Conservation (phyloP, 2,329 filamentous ascomycete genomes). For the Sporothrix sp. region DNA sequence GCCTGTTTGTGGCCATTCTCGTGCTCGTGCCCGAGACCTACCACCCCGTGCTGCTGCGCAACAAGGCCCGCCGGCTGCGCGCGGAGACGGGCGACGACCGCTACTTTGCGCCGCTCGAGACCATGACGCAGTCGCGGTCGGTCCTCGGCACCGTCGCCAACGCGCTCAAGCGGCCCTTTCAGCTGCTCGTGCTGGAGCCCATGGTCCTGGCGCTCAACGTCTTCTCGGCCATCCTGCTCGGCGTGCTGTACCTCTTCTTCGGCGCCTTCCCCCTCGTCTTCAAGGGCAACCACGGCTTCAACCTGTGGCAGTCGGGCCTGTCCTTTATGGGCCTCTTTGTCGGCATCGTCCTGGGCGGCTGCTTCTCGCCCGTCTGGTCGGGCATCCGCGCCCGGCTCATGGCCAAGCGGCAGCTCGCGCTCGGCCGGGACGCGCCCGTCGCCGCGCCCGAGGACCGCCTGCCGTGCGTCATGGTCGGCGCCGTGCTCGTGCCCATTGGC, state of each 20-base stretch:
- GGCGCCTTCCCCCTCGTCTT: slow-evolving; percentile 81
- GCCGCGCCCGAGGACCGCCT: slow-evolving; percentile 83
- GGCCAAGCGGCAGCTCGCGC: slow-evolving; percentile 39
- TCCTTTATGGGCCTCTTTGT: slow-evolving; percentile 63
- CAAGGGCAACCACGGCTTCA: slow-evolving; percentile 61
- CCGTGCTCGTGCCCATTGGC: slow-evolving; percentile 65
- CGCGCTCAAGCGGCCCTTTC: slow-evolving; percentile 60
- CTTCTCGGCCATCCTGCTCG: slow-evolving; percentile 75
- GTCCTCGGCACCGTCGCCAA: slow-evolving; percentile 50
- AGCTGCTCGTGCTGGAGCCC: slow-evolving; percentile 70
- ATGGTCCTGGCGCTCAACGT: slow-evolving; percentile 79
- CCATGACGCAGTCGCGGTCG: slow-evolving; percentile 45
- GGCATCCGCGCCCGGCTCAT: slow-evolving; percentile 49
- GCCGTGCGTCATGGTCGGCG: slow-evolving; percentile 65
- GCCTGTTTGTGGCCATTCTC: slow-evolving; percentile 53
- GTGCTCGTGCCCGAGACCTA: slow-evolving; percentile 83
- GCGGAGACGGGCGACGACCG: slow-evolving; percentile 67
- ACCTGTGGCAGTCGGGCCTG: slow-evolving; percentile 69
- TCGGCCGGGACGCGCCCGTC: slow-evolving; percentile 38
- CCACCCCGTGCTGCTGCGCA: slow-evolving; percentile 60
- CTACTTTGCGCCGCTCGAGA: slow-evolving; percentile 71
- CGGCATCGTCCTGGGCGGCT: slow-evolving; percentile 56
- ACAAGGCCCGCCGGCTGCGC: slow-evolving; percentile 61
- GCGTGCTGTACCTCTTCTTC: slow-evolving; percentile 84
- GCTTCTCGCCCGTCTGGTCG: slow-evolving; percentile 57